Percentiles rank a stretch among this genome's conserved stretches.
phyloP scores from a whole-genome alignment of 164 flowering plant genomes.

The Aristolochia fimbriata region DNA sequence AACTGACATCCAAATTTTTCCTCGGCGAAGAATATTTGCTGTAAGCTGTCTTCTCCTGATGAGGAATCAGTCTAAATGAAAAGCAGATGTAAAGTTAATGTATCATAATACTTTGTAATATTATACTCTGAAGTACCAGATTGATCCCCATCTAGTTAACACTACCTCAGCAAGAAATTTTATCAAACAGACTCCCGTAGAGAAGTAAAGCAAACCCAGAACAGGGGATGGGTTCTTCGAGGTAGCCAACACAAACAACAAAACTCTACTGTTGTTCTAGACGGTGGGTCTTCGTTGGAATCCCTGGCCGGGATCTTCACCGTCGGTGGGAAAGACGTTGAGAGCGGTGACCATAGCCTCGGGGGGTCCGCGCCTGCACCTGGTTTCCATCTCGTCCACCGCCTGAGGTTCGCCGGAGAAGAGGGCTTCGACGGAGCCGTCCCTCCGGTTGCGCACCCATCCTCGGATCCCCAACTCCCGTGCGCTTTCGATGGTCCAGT shows the following conservation, averaged over 20 bases:
- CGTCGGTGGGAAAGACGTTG: slow-evolving; percentile 38
- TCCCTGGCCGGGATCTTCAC: slow-evolving; percentile 60
- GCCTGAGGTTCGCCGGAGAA: slow-evolving; percentile 53
- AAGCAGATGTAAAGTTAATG: too few species aligned
- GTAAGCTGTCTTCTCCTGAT: background rate
- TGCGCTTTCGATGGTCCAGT: slow-evolving; percentile 89
- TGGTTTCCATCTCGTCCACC: slow-evolving; percentile 71
- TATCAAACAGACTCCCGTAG: too few species aligned
- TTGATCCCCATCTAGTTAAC: too few species aligned
- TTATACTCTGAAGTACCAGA: too few species aligned
- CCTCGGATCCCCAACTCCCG: slow-evolving; percentile 39
- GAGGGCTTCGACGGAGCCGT: slow-evolving; percentile 59
- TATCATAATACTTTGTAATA: too few species aligned
- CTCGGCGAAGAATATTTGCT: too few species aligned
- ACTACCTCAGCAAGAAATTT: too few species aligned
- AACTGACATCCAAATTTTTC: too few species aligned
- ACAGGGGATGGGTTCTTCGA: too few species aligned
- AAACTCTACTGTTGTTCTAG: slow-evolving; percentile 3
- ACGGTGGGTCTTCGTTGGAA: slow-evolving; percentile 53
- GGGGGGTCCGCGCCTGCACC: slow-evolving; percentile 77
- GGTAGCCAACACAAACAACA: too few species aligned
- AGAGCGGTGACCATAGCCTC: slow-evolving; percentile 62
- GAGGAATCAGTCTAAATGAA: background rate
- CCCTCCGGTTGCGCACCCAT: slow-evolving; percentile 34
- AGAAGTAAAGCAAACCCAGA: too few species aligned